Evolutionary conservation across 306 rosid genomes (phyloP), one percentile per base, ranked within the genome.

Genomic region (Dryas alaskensis): DNA sequence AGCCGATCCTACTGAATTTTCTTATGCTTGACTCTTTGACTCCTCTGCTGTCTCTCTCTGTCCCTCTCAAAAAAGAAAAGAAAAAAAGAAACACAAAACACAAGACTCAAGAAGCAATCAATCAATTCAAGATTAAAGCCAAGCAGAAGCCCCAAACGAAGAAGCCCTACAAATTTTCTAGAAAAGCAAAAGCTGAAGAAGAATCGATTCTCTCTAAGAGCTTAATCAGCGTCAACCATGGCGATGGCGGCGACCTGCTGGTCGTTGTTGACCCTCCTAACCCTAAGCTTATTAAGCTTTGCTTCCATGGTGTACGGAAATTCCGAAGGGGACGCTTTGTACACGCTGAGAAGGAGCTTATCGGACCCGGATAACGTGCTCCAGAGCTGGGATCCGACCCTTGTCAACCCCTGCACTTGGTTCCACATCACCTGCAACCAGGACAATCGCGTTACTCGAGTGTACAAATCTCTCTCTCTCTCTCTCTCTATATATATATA

Each of bases 311-410:
- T 75, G 2, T 27, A 0, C 19, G 91, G 84, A 0, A 93, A 93
- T 86, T 86, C 94, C 37, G 98, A 93, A 84, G 97, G 97, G 2
- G 98, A 91, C 74, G 97, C 97, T 12, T 93, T 93, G 8, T 91
- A 84, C 73, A 86, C 94, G 46, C 89, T 93, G 13, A 81, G 92
- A 43, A 84, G 87, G 68, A 91, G 96, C 85, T 80, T 93, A 5
- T 84, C 88, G 44, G 97, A 93, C 86, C 97, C 97, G 0, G 91
- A 85, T 76, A 89, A 89, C 79, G 91, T 91, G 4, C 97, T 93
- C 42, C 96, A 91, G 82, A 93, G 98, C 79, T 93, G 98, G 98
- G 98, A 93, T 87, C 92, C 98, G 39, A 93, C 94, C 10, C 96
- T 93, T 17, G 98, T 93, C 4, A 89, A 91, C 55, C 98, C 98